Evolutionary conservation across 164 flowering plant species (phyloP), one percentile per base, ranked within the genome.

Genomic region (Aristolochia californica): DNA sequence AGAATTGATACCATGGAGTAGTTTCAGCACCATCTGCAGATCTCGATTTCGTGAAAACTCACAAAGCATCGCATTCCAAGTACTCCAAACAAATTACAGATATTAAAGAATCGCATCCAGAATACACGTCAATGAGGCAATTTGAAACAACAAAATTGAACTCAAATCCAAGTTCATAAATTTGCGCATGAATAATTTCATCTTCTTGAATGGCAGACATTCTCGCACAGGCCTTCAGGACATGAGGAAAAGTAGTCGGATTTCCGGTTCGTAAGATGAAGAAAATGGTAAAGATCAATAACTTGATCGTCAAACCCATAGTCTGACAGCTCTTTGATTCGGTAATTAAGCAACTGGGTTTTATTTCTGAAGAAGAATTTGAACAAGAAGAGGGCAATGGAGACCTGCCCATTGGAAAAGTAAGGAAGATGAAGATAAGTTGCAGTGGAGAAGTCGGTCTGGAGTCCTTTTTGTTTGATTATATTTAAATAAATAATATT

Each of bases 1-100:
- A 67, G 38, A 52, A 13, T 18, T 7, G 45, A 57, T 62, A 44
- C 25, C 38, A 24, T 21, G 25, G 30, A 57, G 47, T 20, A 62
- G 52, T 43, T 62, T 43, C 17, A 61, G 54, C 27, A 52, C 70
- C 53, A 48, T 50, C 23, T 57, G 55, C 18, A 40, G 30, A 21
- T 57, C n/a, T 25, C 55, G 27, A 12, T 11, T 52, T 48, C 45
- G 52, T 5, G 55, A 67, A 47, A 30, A 62, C 49, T 66, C 66
- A 45, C 58, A 57, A 21, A 56, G 57, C 54, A 67, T 51, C n/a
- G 58, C 54, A 25, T 62, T 67, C 70, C 66, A 67, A 57, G 8
- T 43, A 7, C 14, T 7, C 14, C 8, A 7, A 8, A 43, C 8
- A 43, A 7, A 43, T 43, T 43, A 65, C 65, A 47, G 59, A 47